Percentiles rank a stretch among this genome's conserved stretches.
These are phyloP conservation scores for Diaporthe sp. DNA, from an alignment of 2,329 filamentous ascomycete species.

Conservation along the genomic window DNA sequence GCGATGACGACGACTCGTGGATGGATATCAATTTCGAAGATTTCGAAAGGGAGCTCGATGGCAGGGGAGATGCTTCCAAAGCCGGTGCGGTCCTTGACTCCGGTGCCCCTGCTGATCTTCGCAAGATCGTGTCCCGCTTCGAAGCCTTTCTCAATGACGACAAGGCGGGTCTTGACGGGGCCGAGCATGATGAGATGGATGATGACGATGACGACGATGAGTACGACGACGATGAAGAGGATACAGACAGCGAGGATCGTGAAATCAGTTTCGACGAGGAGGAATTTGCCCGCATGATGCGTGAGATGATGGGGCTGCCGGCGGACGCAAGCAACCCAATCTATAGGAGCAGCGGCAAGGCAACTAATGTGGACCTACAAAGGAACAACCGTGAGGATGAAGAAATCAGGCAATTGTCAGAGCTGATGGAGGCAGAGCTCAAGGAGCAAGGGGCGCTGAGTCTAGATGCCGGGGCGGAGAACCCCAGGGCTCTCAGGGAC, in stretches of 20 bases:
- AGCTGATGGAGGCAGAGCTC: constrained; percentile 80
- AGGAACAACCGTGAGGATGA: constrained; percentile 63
- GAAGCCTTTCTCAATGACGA: constrained; percentile 92
- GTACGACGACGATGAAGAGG: constrained; percentile 55
- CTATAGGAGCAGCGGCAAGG: constrained; percentile 33
- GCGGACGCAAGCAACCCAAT: not conserved
- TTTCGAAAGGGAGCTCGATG: constrained; percentile 83
- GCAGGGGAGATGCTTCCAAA: constrained; percentile 54
- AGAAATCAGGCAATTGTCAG: constrained; percentile 74
- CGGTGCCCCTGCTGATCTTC: constrained; percentile 79
- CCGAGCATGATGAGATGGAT: constrained; percentile 79
- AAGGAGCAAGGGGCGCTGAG: constrained; percentile 76
- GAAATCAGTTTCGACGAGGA: constrained; percentile 86
- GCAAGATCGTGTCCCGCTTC: constrained; percentile 94
- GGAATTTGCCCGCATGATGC: constrained; percentile 89
- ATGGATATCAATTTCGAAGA: constrained; percentile 92
- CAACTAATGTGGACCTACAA: not conserved
- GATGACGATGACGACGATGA: constrained; percentile 68
- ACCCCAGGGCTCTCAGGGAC: constrained; percentile 47
- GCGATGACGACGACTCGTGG: constrained; percentile 91
- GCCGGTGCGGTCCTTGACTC: constrained; percentile 71
- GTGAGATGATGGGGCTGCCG: constrained; percentile 85
- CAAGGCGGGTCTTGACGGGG: constrained; percentile 82
- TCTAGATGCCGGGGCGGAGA: constrained; percentile 56
- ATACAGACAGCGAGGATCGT: constrained; percentile 77